A percentile compares a stretch with the other conserved stretches of the same genome.
Conservation (phyloP, 1,284 basidiomycete species). For the Taiwanofungus camphoratus region DNA sequence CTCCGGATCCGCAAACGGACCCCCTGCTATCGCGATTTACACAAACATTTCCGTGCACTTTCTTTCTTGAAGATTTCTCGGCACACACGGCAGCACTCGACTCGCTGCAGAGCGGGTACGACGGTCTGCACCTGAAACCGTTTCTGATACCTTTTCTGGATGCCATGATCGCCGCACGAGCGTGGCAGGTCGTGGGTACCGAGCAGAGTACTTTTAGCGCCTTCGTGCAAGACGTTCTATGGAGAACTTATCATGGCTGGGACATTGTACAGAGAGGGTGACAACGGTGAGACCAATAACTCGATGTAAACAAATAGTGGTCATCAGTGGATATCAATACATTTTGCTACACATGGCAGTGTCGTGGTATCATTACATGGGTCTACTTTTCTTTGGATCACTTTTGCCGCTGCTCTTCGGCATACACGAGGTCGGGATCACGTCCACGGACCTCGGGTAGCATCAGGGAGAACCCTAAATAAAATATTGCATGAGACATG, state of each 20-base stretch:
- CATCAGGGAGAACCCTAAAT: conserved; percentile 56
- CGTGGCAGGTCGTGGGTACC: conserved; percentile 57
- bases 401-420: conserved; percentile 38
- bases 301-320: too few relatives aligned
- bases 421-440: conserved; percentile 63
- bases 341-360: too few relatives aligned
- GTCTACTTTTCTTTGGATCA: not conserved
- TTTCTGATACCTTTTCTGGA: conserved; percentile 64
- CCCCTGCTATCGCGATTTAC: conserved; percentile 44
- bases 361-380: too few relatives aligned
- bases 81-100: conserved; percentile 31
- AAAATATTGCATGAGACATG: not conserved
- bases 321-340: too few relatives aligned
- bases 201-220: conserved; percentile 68
- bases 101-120: conserved; percentile 41
- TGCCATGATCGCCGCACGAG: conserved; percentile 58
- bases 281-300: too few relatives aligned
- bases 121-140: conserved; percentile 43
- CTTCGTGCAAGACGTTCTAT: conserved; percentile 62
- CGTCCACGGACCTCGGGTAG: conserved; percentile 75
- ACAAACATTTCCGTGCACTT: conserved; percentile 65
- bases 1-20: conserved; percentile 38
- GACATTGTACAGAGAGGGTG: conserved; percentile 47
- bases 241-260: conserved; percentile 51
- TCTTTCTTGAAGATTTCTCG: conserved; percentile 55